These are phyloP conservation scores for Talaromyces sp. DNA, from an alignment of 2,329 filamentous ascomycete species.

Conservation along the genomic window DNA sequence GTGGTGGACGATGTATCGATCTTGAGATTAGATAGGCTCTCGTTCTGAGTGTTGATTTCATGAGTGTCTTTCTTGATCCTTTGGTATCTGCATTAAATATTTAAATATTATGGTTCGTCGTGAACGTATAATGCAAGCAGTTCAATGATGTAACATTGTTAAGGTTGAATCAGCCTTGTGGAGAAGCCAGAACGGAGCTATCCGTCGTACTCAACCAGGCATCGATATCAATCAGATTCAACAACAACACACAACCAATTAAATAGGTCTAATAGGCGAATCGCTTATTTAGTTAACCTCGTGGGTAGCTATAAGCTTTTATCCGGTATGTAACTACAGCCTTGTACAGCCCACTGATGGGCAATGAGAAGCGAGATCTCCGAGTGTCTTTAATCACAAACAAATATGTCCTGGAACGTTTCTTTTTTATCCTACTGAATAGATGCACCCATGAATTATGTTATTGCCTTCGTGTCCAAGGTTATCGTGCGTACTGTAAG, in stretches of 20 bases:
- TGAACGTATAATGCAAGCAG: neutral
- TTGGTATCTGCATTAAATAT: neutral
- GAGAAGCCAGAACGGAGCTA: neutral
- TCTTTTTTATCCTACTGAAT: neutral
- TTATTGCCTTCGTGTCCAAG: no score
- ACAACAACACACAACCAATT: neutral
- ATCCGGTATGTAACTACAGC: neutral
- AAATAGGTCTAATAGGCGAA: neutral
- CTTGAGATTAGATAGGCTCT: neutral
- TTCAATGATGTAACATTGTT: neutral
- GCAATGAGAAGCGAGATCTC: neutral
- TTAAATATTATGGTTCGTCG: neutral
- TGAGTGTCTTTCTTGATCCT: neutral
- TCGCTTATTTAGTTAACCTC: neutral
- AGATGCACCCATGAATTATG: no score
- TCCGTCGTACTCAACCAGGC: neutral
- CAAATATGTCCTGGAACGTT: neutral
- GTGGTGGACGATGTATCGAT: neutral
- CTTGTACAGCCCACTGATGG: neutral
- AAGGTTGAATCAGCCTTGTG: slow-evolving; percentile 7
- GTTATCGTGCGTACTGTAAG: no score
- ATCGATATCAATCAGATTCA: no score
- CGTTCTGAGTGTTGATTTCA: neutral
- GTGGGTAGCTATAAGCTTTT: neutral
- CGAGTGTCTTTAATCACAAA: neutral